Percentiles rank a stretch among this genome's conserved stretches.
These are phyloP conservation scores for Chlamydomonas reinhardtii DNA, from an alignment of 163 green algal genomes.

Conservation along the genomic window DNA sequence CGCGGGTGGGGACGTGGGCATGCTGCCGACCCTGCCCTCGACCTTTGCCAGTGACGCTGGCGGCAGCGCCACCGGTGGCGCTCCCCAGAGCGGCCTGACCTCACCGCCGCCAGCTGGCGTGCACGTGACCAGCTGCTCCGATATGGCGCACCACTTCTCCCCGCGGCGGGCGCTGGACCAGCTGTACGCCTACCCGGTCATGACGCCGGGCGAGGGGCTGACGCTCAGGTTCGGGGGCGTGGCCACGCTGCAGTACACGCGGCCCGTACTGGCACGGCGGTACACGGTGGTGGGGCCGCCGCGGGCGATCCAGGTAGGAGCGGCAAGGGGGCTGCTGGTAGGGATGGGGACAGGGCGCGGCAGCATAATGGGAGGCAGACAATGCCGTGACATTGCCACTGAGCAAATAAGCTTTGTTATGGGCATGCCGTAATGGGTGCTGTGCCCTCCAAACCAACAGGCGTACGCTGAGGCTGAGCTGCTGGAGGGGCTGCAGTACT, in stretches of 20 bases:
- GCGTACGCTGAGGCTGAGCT: slow-evolving; percentile 64
- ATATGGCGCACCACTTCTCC: slow-evolving; percentile 39
- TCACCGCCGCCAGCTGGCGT: slow-evolving; percentile 22
- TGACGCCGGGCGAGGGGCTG: slow-evolving; percentile 45
- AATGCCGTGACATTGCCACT: too few species aligned
- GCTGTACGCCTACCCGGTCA: slow-evolving; percentile 42
- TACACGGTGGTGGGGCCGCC: slow-evolving; percentile 51
- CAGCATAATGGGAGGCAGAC: too few species aligned
- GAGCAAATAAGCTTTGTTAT: too few species aligned
- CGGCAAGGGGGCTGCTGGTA: too few species aligned
- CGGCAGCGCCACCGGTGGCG: not conserved
- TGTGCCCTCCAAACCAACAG: too few species aligned
- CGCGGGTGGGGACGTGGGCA: too few species aligned
- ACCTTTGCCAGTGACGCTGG: too few species aligned
- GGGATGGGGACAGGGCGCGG: too few species aligned
- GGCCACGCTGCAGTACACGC: slow-evolving; percentile 23
- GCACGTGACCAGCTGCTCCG: not conserved
- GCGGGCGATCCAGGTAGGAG: not conserved
- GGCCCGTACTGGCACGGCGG: slow-evolving; percentile 38
- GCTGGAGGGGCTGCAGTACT: slow-evolving; percentile 74
- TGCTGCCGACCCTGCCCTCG: too few species aligned
- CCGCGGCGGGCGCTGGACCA: slow-evolving; percentile 43
- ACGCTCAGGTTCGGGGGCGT: slow-evolving; percentile 46
- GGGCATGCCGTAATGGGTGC: too few species aligned
- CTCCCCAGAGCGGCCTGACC: not conserved